A percentile compares a stretch with the other conserved stretches of the same genome.
Evolutionary conservation across 371 early-diverging fungal genomes (phyloP).

Genomic region (Apophysomyces sp.): DNA sequence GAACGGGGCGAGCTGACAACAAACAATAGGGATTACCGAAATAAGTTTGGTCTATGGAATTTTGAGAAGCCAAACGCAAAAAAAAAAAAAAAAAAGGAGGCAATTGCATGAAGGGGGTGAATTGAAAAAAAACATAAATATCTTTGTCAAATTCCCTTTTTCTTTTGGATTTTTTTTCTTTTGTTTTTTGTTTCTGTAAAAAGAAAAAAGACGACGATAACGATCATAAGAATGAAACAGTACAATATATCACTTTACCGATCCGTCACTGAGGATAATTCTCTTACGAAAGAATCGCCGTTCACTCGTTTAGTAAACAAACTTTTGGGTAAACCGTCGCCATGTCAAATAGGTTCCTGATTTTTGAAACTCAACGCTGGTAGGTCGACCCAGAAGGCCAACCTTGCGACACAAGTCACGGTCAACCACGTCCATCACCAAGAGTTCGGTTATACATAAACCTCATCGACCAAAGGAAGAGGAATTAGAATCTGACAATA

Average conservation of each 20-base stretch:
- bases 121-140: neutral
- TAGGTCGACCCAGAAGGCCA: constrained; percentile 7
- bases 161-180: too few species aligned
- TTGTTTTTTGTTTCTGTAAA: neutral
- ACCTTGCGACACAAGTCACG: constrained; percentile 21
- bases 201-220: neutral
- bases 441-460: constrained; percentile 19
- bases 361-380: neutral
- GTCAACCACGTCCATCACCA: constrained; percentile 30
- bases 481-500: neutral
- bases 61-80: neutral
- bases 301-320: constrained; percentile 23
- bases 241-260: constrained; percentile 18
- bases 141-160: neutral
- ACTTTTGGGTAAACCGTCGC: constrained; percentile 12
- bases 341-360: neutral
- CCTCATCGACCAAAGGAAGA: constrained; percentile 8
- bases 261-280: constrained; percentile 21
- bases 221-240: neutral
- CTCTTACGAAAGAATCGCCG: constrained; percentile 19
- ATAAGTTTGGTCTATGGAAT: neutral
- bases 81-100: constrained; percentile 1
- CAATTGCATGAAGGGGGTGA: neutral
- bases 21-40: neutral
- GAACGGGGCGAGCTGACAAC: neutral